Evolutionary conservation across 208 protist genomes (phyloP).

Genomic region (Trypanosoma vivax): DNA sequence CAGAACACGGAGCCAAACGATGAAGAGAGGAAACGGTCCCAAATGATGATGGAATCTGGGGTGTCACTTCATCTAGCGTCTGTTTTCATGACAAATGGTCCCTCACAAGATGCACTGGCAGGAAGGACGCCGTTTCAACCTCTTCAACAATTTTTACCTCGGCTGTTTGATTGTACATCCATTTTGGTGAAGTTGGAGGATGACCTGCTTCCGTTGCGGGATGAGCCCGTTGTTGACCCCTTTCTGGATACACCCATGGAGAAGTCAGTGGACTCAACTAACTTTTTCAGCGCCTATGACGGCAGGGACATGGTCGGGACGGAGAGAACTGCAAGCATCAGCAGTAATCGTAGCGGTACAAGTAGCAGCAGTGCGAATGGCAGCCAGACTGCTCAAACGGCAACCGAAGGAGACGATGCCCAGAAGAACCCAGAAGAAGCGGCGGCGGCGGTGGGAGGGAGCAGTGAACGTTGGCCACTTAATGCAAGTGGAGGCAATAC

Average conservation of each 20-base stretch:
- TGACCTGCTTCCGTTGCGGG: conserved; percentile 38
- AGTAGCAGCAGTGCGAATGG: too few species aligned
- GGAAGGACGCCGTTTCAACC: not conserved
- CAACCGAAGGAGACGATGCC: too few species aligned
- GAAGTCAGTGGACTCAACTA: conserved; percentile 6
- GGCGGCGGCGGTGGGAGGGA: conserved; percentile 10
- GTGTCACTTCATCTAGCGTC: too few species aligned
- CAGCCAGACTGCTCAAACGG: too few species aligned
- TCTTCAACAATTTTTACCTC: conserved; percentile 8
- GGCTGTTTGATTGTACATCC: conserved; percentile 59
- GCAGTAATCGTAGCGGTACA: too few species aligned
- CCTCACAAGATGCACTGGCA: not conserved
- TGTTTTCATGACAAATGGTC: not conserved
- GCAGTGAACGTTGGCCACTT: not conserved
- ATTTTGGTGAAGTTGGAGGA: conserved; percentile 61
- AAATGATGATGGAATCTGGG: too few species aligned
- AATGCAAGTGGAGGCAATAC: not conserved
- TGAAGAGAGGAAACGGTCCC: not conserved
- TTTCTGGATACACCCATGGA: conserved; percentile 2
- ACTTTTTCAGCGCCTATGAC: not conserved
- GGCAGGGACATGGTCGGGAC: not conserved
- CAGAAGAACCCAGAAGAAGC: too few species aligned
- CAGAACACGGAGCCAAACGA: not conserved
- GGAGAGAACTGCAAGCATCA: not conserved
- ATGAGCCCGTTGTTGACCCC: conserved; percentile 5